Conservation (phyloP, 2,329 filamentous ascomycete genomes). For the Fusarium sp. region DNA sequence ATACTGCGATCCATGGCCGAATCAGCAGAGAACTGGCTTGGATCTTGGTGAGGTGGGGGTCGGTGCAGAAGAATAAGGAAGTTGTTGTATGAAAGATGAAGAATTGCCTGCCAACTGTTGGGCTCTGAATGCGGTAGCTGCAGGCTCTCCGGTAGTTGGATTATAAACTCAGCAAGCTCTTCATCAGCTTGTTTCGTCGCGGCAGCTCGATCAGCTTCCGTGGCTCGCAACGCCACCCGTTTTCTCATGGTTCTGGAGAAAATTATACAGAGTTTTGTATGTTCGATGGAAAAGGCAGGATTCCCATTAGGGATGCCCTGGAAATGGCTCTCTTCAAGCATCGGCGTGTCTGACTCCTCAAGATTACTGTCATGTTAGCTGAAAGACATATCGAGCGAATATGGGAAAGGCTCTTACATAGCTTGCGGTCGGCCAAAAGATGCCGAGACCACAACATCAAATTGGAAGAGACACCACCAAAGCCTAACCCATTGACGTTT, state of each 20-base stretch:
- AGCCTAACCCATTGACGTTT: slow-evolving; percentile 55
- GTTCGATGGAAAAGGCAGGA: slow-evolving; percentile 59
- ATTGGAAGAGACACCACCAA: slow-evolving; percentile 58
- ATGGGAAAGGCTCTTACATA: slow-evolving; percentile 51
- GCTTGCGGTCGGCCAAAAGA: slow-evolving; percentile 64
- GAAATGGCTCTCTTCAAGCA: slow-evolving; percentile 59
- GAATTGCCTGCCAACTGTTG: slow-evolving; percentile 49
- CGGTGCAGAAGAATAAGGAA: slow-evolving; percentile 53
- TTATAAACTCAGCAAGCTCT: slow-evolving; percentile 50
- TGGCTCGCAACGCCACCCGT: slow-evolving; percentile 44
- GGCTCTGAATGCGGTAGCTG: slow-evolving; percentile 39
- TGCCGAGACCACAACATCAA: slow-evolving; percentile 53
- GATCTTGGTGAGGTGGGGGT: slow-evolving; percentile 41
- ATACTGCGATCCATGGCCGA: slow-evolving; percentile 47
- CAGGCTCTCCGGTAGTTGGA: slow-evolving; percentile 47
- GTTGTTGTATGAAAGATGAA: slow-evolving; percentile 54
- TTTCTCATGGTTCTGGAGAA: slow-evolving; percentile 55
- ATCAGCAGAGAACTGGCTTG: slow-evolving; percentile 18
- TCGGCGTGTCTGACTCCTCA: slow-evolving; percentile 63
- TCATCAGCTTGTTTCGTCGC: slow-evolving; percentile 50
- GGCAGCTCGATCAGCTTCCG: slow-evolving; percentile 43
- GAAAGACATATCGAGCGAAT: neutral
- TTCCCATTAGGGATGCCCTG: slow-evolving; percentile 56
- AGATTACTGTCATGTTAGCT: slow-evolving; percentile 51
- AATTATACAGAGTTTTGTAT: slow-evolving; percentile 63